Conservation (phyloP, 495 filamentous ascomycete genomes). For the Aspergillus sclerotioniger region DNA sequence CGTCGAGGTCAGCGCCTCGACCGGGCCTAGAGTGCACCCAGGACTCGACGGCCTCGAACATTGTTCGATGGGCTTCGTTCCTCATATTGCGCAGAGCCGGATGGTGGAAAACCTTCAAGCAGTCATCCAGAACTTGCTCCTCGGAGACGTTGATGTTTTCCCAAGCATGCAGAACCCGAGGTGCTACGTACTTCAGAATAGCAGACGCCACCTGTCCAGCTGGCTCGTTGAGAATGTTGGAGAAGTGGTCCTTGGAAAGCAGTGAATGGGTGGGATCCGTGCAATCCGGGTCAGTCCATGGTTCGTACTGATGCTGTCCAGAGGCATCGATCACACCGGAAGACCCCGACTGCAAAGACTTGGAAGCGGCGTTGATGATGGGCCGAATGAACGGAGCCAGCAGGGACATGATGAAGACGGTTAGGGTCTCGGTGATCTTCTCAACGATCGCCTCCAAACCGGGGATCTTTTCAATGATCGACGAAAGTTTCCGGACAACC, state of each 20-base stretch:
- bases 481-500: constrained; percentile 78
- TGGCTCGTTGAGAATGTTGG: constrained; percentile 84
- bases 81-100: constrained; percentile 70
- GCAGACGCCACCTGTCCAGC: constrained; percentile 78
- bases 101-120: constrained; percentile 81
- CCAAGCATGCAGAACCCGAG: constrained; percentile 87
- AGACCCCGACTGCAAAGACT: constrained; percentile 79
- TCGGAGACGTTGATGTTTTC: constrained; percentile 77
- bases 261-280: constrained; percentile 93
- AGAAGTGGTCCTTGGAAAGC: constrained; percentile 95
- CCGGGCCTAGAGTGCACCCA: constrained; percentile 71
- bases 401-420: constrained; percentile 84
- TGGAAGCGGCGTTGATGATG: constrained; percentile 82
- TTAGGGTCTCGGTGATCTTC: constrained; percentile 86
- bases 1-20: constrained; percentile 61
- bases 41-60: constrained; percentile 77
- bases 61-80: constrained; percentile 75
- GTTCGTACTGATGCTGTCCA: constrained; percentile 82
- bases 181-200: constrained; percentile 79
- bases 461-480: constrained; percentile 86
- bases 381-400: constrained; percentile 87
- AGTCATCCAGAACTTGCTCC: constrained; percentile 74
- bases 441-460: constrained; percentile 83
- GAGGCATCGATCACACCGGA: constrained; percentile 74
- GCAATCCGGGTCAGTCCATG: constrained; percentile 82